phyloP scores from a whole-genome alignment of 805 yeast species.

The Metschnikowia gelsemii region DNA sequence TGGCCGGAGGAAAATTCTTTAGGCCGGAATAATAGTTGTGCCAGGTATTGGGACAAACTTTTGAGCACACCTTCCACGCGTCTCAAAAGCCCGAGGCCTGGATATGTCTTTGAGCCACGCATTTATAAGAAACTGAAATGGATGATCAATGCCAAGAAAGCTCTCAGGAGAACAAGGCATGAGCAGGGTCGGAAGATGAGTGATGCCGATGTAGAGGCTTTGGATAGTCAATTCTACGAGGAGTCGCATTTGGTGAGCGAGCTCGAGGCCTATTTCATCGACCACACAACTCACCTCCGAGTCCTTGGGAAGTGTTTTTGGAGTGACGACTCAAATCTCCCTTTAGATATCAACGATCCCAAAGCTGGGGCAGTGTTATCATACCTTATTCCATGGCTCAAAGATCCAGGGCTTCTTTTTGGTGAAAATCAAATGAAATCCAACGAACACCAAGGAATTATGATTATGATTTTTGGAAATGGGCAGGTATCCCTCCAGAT shows the following conservation, averaged over 20 bases:
- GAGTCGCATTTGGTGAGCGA: slow-evolving; percentile 4
- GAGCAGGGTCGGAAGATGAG: slow-evolving; percentile 15
- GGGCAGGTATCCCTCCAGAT: slow-evolving; percentile 16
- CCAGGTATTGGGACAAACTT: slow-evolving; percentile 5
- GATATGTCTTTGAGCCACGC: slow-evolving; percentile 5
- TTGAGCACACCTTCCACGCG: background rate
- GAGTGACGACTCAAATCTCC: background rate
- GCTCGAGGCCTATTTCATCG: slow-evolving; percentile 14
- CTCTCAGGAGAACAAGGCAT: slow-evolving; percentile 17
- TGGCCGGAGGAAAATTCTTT: slow-evolving; percentile 1
- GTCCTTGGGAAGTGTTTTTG: slow-evolving; percentile 10
- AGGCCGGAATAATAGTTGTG: background rate
- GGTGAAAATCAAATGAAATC: slow-evolving; percentile 6
- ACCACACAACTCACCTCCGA: slow-evolving; percentile 23
- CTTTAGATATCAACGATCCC: background rate
- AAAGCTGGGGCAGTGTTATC: background rate
- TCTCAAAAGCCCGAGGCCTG: slow-evolving; percentile 5
- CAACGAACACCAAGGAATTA: slow-evolving; percentile 32
- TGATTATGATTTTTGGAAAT: slow-evolving; percentile 26
- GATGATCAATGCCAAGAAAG: slow-evolving; percentile 23
- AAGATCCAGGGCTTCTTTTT: background rate
- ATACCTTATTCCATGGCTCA: slow-evolving; percentile 9
- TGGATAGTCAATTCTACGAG: slow-evolving; percentile 6
- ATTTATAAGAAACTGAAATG: slow-evolving; percentile 30
- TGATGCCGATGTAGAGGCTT: slow-evolving; percentile 14